A percentile compares a stretch with the other conserved stretches of the same genome.
These are phyloP conservation scores for Juncus inflexus DNA, from an alignment of 176 grass and related monocot genomes.

Conservation along the genomic window DNA sequence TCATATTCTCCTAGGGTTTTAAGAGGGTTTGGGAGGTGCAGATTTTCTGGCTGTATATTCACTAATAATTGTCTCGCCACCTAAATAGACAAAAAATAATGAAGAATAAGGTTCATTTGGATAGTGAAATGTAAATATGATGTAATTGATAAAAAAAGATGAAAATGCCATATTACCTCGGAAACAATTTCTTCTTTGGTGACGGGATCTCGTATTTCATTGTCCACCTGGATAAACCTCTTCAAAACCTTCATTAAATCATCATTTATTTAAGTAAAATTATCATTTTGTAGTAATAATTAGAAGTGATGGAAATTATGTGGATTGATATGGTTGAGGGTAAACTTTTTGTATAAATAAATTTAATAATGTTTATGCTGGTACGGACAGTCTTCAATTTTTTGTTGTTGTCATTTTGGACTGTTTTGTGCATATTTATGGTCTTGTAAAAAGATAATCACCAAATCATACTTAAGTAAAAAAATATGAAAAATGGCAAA, in stretches of 20 bases:
- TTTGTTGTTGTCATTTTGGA: too few relatives aligned
- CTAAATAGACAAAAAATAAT: slow-evolving; percentile 28
- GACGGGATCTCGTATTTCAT: slow-evolving; percentile 56
- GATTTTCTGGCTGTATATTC: slow-evolving; percentile 76
- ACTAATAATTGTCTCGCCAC: slow-evolving; percentile 74
- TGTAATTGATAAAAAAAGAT: too few relatives aligned
- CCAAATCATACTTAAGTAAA: background rate
- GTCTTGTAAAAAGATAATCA: background rate
- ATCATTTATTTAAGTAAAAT: slow-evolving; percentile 9
- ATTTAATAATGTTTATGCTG: slow-evolving; percentile 15
- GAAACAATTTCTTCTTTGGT: slow-evolving; percentile 82
- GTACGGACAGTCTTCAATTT: too few relatives aligned
- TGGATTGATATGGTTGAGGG: background rate
- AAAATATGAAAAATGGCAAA: background rate
- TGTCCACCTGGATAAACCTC: slow-evolving; percentile 57
- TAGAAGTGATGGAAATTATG: background rate
- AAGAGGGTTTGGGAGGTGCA: slow-evolving; percentile 58
- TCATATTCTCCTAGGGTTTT: slow-evolving; percentile 67
- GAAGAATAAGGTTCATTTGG: background rate
- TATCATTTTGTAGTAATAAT: background rate
- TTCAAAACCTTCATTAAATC: slow-evolving; percentile 50
- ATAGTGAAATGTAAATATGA: too few relatives aligned
- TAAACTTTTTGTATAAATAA: background rate
- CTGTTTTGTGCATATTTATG: background rate
- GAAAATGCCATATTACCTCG: slow-evolving; percentile 40